Evolutionary conservation across 2,329 filamentous ascomycete genomes (phyloP), one percentile per base, ranked within the genome.

Genomic region (Cladorrhinum sp.): DNA sequence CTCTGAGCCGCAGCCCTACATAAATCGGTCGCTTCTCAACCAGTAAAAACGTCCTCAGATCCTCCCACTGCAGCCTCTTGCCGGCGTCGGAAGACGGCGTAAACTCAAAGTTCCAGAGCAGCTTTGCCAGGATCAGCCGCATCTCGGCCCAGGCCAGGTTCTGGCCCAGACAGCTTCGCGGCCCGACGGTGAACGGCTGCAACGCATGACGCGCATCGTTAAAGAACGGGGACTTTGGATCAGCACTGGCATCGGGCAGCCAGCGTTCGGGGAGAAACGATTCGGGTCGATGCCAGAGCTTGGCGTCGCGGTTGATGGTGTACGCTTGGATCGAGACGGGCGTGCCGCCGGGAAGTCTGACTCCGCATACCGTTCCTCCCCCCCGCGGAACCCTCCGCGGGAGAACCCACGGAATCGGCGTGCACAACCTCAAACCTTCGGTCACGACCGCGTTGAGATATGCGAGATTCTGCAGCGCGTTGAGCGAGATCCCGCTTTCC

Each of bases 91-190:
- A 67, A 1, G 70, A 71, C 21, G 79, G 65, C 52, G 70, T 67
- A 61, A 81, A 60, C 58, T 83, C 79, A 65, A 81, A 83, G 52
- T 77, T 77, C 67, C 73, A 82, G 0, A 83, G 64, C 9, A 83
- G 65, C 2, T 73, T 75, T 0, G 78, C 76, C 12, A 83, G 65
- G 48, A 82, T 77, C 4, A 80, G 66, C 3, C 80, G 73, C 73
- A 82, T 78, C 65, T 83, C 80, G 18, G 76, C 72, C 57, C 78
- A 79, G 12, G 79, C 79, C 26, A 83, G 71, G 61, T 81, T 80
- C 64, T 74, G 72, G 2, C 80, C 80, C 30, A 83, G 74, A 60
- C 80, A 83, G 36, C 79, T 79, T 2, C 80, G 70, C 10, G 79
- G 76, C 0, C 80, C 80, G 2, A 78, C 58, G 1, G 74, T 74